Evolutionary conservation across 139 green algal genomes (phyloP).

Genomic region (Deuterostichococcus epilithicus): DNA sequence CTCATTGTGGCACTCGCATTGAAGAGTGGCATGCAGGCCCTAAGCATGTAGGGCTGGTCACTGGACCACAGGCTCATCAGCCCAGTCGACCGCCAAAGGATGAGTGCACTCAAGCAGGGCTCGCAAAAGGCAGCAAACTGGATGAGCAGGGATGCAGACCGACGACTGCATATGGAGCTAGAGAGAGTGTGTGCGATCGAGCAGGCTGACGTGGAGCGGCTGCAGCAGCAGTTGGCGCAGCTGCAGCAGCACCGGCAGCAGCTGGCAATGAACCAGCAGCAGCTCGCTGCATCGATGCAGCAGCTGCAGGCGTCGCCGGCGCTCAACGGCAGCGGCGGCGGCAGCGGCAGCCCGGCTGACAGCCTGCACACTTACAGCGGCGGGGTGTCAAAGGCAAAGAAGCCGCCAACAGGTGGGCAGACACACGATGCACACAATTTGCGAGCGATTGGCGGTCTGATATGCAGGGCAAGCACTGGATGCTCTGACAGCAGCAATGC

Average conservation of each 20-base stretch:
- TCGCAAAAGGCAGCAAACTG: not conserved
- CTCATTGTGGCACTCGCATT: too few species aligned
- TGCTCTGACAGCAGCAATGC: too few species aligned
- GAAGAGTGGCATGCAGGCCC: too few species aligned
- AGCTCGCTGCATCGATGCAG: too few species aligned
- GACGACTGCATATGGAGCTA: too few species aligned
- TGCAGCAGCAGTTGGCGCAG: not conserved
- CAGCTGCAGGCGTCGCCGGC: too few species aligned
- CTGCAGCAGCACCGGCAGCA: not conserved
- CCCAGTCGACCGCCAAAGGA: too few species aligned
- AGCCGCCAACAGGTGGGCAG: not conserved
- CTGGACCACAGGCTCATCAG: not conserved
- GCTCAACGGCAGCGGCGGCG: too few species aligned
- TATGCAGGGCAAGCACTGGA: not conserved
- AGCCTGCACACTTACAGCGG: not conserved
- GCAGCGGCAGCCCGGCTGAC: not conserved
- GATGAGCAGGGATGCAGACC: too few species aligned
- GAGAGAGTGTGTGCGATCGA: not conserved
- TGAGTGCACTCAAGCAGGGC: too few species aligned
- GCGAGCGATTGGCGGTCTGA: not conserved
- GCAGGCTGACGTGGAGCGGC: not conserved
- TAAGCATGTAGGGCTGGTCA: not conserved
- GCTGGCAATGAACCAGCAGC: not conserved
- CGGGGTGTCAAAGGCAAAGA: not conserved
- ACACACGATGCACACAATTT: not conserved